Evolutionary conservation across 768 basidiomycete genomes (phyloP), one percentile per base, ranked within the genome.

Genomic region (Suillus lakei): DNA sequence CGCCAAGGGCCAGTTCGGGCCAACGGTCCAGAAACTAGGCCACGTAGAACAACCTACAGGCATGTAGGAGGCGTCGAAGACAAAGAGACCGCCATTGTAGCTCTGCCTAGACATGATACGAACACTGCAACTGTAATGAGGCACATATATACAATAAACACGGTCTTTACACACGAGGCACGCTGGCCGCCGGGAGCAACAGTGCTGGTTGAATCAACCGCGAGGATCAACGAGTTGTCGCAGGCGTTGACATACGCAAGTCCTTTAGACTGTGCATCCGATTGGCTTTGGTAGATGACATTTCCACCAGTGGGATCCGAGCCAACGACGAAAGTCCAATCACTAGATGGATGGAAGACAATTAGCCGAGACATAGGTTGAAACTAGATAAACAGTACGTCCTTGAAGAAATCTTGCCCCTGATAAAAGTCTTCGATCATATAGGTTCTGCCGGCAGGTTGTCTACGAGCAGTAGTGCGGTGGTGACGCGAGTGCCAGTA

Each of bases 261-360:
- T 2, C 83, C 82, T 43, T 85, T 80, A 12, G 74, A 68, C 61
- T 76, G 77, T 1, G 91, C 90, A 26, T 85, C 76, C 1, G 75
- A 71, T 70, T 78, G 73, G 39, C 70, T 76, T 65, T 86, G 79
- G 73, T 86, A 94, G 64, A 86, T 82, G 59, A 93, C 92, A 34
- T 77, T 77, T n/a, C 92, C 92, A 67, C 86, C 77, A 1, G 92
- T 93, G 3, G 92, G 92, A 75, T 94, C 92, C 16, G 74, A 12
- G 4, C 68, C 76, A 13, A 81, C 81, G 77, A 86, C 91, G 78
- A 91, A 93, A 39, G 88, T 78, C 88, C 89, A 93, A 50, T 85
- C 70, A 56, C 91, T 92, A 68, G n/a, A 70, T 26, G 63, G 64
- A 13, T n/a, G 9, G 18, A 53, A 18, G 18, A 21, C 28, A 30